Base-by-base conservation (phyloP, 2,329 filamentous ascomycete species). In the Calonectria pseudoturangicola region DNA sequence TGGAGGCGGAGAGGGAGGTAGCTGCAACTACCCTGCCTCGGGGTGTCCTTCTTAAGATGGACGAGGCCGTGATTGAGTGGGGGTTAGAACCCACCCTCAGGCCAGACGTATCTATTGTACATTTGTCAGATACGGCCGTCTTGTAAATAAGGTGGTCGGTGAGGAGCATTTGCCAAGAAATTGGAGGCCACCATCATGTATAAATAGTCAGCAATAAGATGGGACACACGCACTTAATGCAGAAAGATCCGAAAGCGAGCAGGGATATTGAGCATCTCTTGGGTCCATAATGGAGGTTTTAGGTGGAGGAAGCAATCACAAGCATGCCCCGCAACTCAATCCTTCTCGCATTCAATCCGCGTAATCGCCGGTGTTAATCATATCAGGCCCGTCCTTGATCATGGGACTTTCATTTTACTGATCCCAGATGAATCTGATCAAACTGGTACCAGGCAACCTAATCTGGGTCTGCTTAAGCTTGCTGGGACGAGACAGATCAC, bases 1-100 rank as follows among this genome's bases (percentile, higher is more conserved):
- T 13, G 89, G 89, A 47, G 89, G 89, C 65, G 54, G 72, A 18
- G 36, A 48, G 25, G 72, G 68, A 18, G 68, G 68, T 0, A 72
- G 72, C 72, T 73, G 72, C 58, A 73, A 73, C 65, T 73, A 72
- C 9, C 72, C 72, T 7, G 65, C 66, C 21, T 66, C 70, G 1
- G 70, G 70, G 18, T 72, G 70, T 43, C 70, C 70, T 9, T 56
- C 70, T 9, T 93, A 76, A 94, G 93, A 45, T 25, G 47, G 63
- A 66, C n/a, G 18, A 27, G 7, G n/a, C 45, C 45, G 45, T 39
- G 21, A 41, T 60, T 60, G 21, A 21, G 54, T 60, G 54, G 54
- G 39, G 39, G 36, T 10, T 8, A n/a, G 3, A 25, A 16, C 30
- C 33, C 33, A 33, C 30, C 25, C 12, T 41, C 33, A 25, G 33